These are phyloP conservation scores for Trichoderma aggressivum DNA, from an alignment of 2,329 filamentous ascomycete genomes.

Conservation along the genomic window DNA sequence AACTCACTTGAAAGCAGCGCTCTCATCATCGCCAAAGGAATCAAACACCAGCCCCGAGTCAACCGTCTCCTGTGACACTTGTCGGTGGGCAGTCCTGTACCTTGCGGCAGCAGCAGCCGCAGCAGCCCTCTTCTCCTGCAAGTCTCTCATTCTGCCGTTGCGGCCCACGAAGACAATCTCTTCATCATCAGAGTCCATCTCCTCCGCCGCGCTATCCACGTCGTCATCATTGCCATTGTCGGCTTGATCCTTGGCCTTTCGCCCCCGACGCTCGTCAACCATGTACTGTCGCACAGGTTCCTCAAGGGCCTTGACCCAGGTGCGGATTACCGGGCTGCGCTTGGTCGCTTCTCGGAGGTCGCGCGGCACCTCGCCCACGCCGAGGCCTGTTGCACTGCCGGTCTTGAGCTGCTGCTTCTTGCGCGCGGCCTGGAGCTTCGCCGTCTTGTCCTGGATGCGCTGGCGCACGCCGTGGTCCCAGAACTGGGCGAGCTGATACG, in stretches of 20 bases:
- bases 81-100: conserved; percentile 51
- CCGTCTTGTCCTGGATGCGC: conserved; percentile 47
- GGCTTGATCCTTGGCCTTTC: neutral
- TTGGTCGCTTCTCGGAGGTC: conserved; percentile 80
- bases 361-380: conserved; percentile 63
- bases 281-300: conserved; percentile 78
- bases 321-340: conserved; percentile 71
- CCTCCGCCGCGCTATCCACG: conserved; percentile 33
- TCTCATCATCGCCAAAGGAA: conserved; percentile 68
- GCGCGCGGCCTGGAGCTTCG: conserved; percentile 39
- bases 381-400: conserved; percentile 42
- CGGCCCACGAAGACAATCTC: conserved; percentile 86
- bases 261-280: conserved; percentile 41
- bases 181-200: conserved; percentile 61
- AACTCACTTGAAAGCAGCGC: conserved; percentile 76
- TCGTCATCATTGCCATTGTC: conserved; percentile 16
- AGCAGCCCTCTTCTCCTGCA: conserved; percentile 37
- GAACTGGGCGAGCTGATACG: conserved; percentile 82
- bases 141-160: conserved; percentile 56
- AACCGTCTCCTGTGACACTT: conserved; percentile 57
- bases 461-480: conserved; percentile 65
- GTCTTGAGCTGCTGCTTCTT: conserved; percentile 45
- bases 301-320: conserved; percentile 79
- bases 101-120: conserved; percentile 34
- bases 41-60: conserved; percentile 73